phyloP scores from a whole-genome alignment of 345 rosid genomes.

The Gynandropsis gynandra region DNA sequence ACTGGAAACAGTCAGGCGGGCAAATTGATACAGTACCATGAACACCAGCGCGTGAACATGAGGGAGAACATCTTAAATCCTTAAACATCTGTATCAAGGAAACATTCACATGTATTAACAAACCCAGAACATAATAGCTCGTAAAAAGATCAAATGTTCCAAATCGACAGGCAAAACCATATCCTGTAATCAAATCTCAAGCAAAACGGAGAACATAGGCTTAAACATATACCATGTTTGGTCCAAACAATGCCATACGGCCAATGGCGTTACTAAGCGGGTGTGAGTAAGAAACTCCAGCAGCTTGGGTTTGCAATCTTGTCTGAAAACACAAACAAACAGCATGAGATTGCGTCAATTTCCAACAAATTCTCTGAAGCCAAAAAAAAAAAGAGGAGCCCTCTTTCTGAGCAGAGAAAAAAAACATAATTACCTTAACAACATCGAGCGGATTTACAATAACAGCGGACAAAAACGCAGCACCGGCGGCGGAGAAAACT shows the following conservation, averaged over 20 bases:
- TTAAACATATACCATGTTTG: constrained; percentile 55
- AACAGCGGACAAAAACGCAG: constrained; percentile 77
- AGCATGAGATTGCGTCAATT: background rate
- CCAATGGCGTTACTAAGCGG: constrained; percentile 71
- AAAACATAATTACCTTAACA: constrained; percentile 48
- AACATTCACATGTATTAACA: constrained; percentile 10
- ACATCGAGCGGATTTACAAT: constrained; percentile 92
- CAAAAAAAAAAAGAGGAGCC: too few species aligned
- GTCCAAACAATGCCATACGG: constrained; percentile 90
- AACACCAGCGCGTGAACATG: constrained; percentile 91
- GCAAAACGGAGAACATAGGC: background rate
- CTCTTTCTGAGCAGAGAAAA: background rate
- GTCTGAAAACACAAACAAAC: constrained; percentile 40
- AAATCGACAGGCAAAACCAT: background rate
- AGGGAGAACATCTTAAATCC: constrained; percentile 88
- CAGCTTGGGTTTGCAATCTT: constrained; percentile 96
- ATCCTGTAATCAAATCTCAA: constrained; percentile 1
- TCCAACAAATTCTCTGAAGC: too few species aligned
- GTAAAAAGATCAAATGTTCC: background rate
- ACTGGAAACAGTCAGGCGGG: constrained; percentile 98
- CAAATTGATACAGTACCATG: constrained; percentile 96
- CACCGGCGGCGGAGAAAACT: constrained; percentile 88
- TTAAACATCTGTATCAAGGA: constrained; percentile 66
- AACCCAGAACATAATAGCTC: background rate
- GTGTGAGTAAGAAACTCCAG: constrained; percentile 83